These are phyloP conservation scores for Chalaropsis thielavioides DNA, from an alignment of 2,329 filamentous ascomycete species.

Conservation along the genomic window DNA sequence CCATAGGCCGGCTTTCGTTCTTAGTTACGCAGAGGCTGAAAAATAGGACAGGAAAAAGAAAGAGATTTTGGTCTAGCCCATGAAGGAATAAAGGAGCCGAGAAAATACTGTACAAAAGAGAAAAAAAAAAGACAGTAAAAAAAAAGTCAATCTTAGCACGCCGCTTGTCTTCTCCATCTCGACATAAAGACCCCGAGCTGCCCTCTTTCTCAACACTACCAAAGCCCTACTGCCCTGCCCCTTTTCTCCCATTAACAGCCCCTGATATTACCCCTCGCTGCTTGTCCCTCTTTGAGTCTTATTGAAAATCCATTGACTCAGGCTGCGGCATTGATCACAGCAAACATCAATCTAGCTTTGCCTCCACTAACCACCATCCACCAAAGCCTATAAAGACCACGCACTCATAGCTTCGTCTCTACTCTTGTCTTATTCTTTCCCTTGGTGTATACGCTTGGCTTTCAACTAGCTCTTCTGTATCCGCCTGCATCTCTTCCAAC, in stretches of 20 bases:
- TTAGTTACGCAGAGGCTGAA: not conserved
- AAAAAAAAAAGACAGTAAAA: not conserved
- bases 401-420: not conserved
- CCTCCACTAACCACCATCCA: too few species aligned
- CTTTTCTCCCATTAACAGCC: not conserved
- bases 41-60: not conserved
- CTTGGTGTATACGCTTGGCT: not conserved
- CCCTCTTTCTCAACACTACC: not conserved
- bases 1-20: not conserved
- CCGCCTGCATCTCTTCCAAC: not conserved
- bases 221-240: not conserved
- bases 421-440: not conserved
- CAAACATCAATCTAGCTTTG: slow-evolving; percentile 2
- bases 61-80: not conserved
- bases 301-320: not conserved
- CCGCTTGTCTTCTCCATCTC: not conserved
- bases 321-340: slow-evolving; percentile 14
- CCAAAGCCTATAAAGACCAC: slow-evolving; percentile 5
- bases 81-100: not conserved
- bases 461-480: slow-evolving; percentile 7
- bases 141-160: not conserved
- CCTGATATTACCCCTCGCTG: not conserved
- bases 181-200: not conserved
- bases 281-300: not conserved
- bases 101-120: not conserved